These are phyloP conservation scores for Mycena kentingensis DNA, from an alignment of 768 basidiomycete genomes.

Conservation along the genomic window DNA sequence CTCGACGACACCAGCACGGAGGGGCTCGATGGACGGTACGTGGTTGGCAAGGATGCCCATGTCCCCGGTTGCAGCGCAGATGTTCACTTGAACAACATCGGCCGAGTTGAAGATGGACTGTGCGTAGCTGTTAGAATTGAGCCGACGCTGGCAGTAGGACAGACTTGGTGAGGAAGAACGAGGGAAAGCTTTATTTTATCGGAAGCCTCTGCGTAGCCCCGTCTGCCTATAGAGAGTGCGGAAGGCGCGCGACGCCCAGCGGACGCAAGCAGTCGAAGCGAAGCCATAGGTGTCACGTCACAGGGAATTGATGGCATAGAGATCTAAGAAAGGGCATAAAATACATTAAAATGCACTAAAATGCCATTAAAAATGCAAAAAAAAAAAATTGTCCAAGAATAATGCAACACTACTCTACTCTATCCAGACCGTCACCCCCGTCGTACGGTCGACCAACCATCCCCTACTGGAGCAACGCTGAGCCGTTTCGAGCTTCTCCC, in stretches of 20 bases:
- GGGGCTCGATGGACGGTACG: slow-evolving; percentile 93
- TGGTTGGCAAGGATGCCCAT: slow-evolving; percentile 99
- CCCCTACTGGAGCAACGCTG: slow-evolving; percentile 12
- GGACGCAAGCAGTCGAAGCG: slow-evolving; percentile 69
- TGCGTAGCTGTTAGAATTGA: slow-evolving; percentile 1
- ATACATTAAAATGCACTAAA: too few relatives aligned
- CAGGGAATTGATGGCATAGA: too few relatives aligned
- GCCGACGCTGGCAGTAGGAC: slow-evolving; percentile 28
- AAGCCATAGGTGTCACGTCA: too few relatives aligned
- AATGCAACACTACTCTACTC: background rate
- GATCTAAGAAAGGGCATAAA: too few relatives aligned
- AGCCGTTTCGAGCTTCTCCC: slow-evolving; percentile 15
- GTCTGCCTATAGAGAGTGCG: slow-evolving; percentile 53
- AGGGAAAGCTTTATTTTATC: slow-evolving; percentile 93
- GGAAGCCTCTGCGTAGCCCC: slow-evolving; percentile 90
- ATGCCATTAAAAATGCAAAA: too few relatives aligned
- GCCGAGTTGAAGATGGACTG: slow-evolving; percentile 89
- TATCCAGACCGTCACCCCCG: slow-evolving; percentile 6
- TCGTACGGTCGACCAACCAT: slow-evolving; percentile 15
- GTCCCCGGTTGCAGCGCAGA: slow-evolving; percentile 91
- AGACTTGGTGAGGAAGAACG: slow-evolving; percentile 92
- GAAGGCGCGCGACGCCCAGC: slow-evolving; percentile 61
- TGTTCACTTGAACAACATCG: slow-evolving; percentile 95
- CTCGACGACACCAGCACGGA: slow-evolving; percentile 93
- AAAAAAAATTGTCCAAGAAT: slow-evolving; percentile 6